phyloP scores from a whole-genome alignment of 495 filamentous ascomycete species.

The Diplogelasinospora grovesii region DNA sequence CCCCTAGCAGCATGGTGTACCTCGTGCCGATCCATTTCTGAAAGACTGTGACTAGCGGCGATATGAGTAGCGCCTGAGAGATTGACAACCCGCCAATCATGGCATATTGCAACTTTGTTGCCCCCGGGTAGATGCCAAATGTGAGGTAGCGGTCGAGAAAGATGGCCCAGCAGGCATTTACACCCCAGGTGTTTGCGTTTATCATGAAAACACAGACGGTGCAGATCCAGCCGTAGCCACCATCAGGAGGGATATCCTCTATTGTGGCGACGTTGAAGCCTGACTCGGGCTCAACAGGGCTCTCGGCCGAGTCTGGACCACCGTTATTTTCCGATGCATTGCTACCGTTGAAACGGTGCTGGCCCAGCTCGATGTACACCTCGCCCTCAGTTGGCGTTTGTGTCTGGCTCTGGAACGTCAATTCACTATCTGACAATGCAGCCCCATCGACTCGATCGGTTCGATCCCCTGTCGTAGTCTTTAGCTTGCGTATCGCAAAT shows the following conservation, averaged over 20 bases:
- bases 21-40: conserved; percentile 45
- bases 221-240: conserved; percentile 57
- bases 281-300: too few species aligned
- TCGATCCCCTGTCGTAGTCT: too few species aligned
- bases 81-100: conserved; percentile 65
- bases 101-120: conserved; percentile 53
- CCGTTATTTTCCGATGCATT: too few species aligned
- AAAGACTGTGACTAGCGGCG: conserved; percentile 51
- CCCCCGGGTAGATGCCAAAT: conserved; percentile 48
- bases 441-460: too few species aligned
- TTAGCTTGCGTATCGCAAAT: too few species aligned
- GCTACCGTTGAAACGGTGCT: too few species aligned
- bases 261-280: conserved; percentile 1
- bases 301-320: too few species aligned
- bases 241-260: conserved; percentile 40
- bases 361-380: too few species aligned
- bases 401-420: too few species aligned
- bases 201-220: conserved; percentile 42
- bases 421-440: too few species aligned
- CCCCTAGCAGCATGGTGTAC: conserved; percentile 46
- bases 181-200: conserved; percentile 50
- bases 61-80: conserved; percentile 50
- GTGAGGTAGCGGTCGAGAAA: conserved; percentile 58
- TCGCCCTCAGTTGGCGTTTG: too few species aligned
- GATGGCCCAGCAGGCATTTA: conserved; percentile 49